phyloP scores from a whole-genome alignment of 768 basidiomycete species.

The Collybia nuda region DNA sequence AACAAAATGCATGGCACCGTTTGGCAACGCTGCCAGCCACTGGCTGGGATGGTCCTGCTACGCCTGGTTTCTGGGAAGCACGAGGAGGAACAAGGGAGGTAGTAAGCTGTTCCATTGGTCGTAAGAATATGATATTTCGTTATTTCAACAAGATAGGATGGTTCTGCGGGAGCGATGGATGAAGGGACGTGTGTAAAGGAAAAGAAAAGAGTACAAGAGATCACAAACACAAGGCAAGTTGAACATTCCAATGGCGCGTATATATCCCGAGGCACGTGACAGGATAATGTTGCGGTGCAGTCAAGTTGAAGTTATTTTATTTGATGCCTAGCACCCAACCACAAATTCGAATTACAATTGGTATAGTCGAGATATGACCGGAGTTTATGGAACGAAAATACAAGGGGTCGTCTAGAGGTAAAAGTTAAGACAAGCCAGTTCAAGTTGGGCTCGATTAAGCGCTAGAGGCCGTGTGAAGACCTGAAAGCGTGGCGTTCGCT shows the following conservation, averaged over 20 bases:
- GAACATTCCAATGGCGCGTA: not conserved
- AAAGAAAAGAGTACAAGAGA: constrained; percentile 8
- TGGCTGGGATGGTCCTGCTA: constrained; percentile 51
- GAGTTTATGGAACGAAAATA: not conserved
- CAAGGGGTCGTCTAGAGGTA: not conserved
- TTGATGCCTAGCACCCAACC: too few species aligned
- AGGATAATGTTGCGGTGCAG: not conserved
- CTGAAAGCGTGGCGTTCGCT: not conserved
- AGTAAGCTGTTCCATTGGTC: constrained; percentile 70
- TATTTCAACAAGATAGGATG: constrained; percentile 7
- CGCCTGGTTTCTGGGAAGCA: constrained; percentile 55
- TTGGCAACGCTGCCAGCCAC: constrained; percentile 80
- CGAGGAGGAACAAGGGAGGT: constrained; percentile 63
- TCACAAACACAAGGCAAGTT: constrained; percentile 8
- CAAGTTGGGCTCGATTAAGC: not conserved
- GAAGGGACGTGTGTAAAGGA: constrained; percentile 18
- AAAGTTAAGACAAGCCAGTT: too few species aligned
- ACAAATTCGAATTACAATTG: too few species aligned
- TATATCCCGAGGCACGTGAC: not conserved
- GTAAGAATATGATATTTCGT: constrained; percentile 18
- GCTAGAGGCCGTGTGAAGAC: constrained; percentile 1
- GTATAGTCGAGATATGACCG: not conserved
- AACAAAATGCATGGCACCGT: constrained; percentile 48
- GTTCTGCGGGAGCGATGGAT: constrained; percentile 12
- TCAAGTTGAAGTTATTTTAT: not conserved